Conservation (phyloP, 768 basidiomycete genomes). For the Clitopilus hobsonii region DNA sequence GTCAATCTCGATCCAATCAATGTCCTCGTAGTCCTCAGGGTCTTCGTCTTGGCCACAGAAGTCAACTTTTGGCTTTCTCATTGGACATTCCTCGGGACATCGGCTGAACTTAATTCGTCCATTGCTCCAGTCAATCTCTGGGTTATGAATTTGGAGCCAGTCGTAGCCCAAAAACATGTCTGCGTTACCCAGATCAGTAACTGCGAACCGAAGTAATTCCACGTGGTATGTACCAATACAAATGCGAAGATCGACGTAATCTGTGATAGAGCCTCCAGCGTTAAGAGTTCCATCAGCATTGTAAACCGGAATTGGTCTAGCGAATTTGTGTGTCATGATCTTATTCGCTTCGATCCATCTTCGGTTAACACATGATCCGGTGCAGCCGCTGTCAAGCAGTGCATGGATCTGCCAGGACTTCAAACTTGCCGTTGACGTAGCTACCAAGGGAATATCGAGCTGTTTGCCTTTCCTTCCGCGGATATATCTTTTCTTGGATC, state of each 20-base stretch:
- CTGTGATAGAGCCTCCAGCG: constrained; percentile 10
- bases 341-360: neutral
- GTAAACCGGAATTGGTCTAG: constrained; percentile 12
- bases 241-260: constrained; percentile 14
- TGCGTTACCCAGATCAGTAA: constrained; percentile 15
- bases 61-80: neutral
- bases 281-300: constrained; percentile 18
- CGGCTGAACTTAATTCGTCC: constrained; percentile 9
- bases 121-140: constrained; percentile 11
- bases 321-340: neutral
- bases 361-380: neutral
- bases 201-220: constrained; percentile 13
- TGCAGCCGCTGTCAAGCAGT: neutral
- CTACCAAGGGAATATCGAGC: neutral
- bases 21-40: constrained; percentile 1
- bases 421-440: neutral
- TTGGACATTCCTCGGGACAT: constrained; percentile 7
- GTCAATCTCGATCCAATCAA: neutral
- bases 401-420: neutral
- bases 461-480: neutral
- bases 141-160: constrained; percentile 18
- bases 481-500: neutral
- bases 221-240: constrained; percentile 10
- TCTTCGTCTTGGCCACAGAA: constrained; percentile 3
- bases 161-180: constrained; percentile 11